Evolutionary conservation across 495 filamentous ascomycete species (phyloP).

Genomic region (Xylona heveae): DNA sequence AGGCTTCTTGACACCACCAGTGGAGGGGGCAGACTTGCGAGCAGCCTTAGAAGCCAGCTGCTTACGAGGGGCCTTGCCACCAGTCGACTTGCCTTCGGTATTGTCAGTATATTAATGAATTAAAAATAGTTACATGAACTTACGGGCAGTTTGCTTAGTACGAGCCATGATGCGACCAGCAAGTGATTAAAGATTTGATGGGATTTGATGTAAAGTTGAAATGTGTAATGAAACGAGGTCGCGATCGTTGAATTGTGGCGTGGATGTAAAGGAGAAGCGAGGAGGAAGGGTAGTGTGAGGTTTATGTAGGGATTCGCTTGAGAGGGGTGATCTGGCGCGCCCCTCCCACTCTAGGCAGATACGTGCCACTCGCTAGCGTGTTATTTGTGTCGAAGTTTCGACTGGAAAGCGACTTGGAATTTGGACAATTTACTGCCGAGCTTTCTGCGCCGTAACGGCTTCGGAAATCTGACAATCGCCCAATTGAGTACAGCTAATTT

Average conservation of each 20-base stretch:
- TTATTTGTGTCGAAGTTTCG: too few species aligned
- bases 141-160: conserved; percentile 99
- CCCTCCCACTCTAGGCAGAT: too few species aligned
- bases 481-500: too few species aligned
- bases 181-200: conserved; percentile 26
- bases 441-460: too few species aligned
- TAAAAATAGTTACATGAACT: conserved; percentile 18
- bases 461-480: too few species aligned
- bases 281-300: not conserved
- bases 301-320: too few species aligned
- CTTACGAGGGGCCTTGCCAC: conserved; percentile 99
- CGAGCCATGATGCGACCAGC: conserved; percentile 93
- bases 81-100: conserved; percentile 66
- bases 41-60: conserved; percentile 80
- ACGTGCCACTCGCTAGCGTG: too few species aligned
- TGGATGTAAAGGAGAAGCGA: not conserved
- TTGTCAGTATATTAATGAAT: conserved; percentile 5
- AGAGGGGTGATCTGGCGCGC: conserved; percentile 7
- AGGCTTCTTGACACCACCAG: conserved; percentile 98
- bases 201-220: conserved; percentile 23
- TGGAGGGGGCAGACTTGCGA: conserved; percentile 54
- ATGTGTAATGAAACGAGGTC: too few species aligned
- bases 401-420: too few species aligned
- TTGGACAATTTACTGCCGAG: too few species aligned
- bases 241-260: conserved; percentile 11